Evolutionary conservation across 495 filamentous ascomycete species (phyloP), one percentile per base, ranked within the genome.

Genomic region (Pyrenula massariospora): DNA sequence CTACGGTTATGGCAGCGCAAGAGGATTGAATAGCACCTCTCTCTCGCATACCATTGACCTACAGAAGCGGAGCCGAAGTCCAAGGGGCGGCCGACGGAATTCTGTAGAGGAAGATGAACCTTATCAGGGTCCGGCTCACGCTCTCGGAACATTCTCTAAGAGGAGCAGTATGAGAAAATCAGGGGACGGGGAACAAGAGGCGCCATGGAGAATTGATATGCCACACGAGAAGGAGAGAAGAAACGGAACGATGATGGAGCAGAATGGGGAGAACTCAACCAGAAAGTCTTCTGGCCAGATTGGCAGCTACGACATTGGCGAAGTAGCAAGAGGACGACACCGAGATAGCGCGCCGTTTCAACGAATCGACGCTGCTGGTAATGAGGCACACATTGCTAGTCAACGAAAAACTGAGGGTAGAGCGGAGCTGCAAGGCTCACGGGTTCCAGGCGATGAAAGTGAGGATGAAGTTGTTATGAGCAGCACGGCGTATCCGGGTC

Each of bases 401-500:
- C 24, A 48, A 50, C 21, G 3, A 12, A 11, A 3, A 56, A 48
- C 42, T 52, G 54, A 57, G 23, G 23, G 10, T 54, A 5, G 56
- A 56, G 19, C 62, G 54, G 31, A 42, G 15, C 15, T 42, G 31
- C 31, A 42, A 42, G 31, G 31, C 31, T 59, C 74, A 19, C 68
- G 71, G 23, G 60, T 69, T 36, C 70, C 73, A 48, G 70, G 69
- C 24, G 74, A 79, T 42, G 77, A 82, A 19, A 76, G 75, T 1
- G 68, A 72, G 23, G 83, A 85, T 22, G 73, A 75, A 49, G 73
- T 78, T 36, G 65, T 77, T 25, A 92, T 92, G 88, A 86, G 76
- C 48, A 84, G 86, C 8, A 90, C 88, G 11, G 81, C 84, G 24
- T 92, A 89, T 64, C 88, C 88, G 1, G 88, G 87, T 1, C 86